Conservation (phyloP, 2,329 filamentous ascomycete species). For the Xylaria polymorpha region DNA sequence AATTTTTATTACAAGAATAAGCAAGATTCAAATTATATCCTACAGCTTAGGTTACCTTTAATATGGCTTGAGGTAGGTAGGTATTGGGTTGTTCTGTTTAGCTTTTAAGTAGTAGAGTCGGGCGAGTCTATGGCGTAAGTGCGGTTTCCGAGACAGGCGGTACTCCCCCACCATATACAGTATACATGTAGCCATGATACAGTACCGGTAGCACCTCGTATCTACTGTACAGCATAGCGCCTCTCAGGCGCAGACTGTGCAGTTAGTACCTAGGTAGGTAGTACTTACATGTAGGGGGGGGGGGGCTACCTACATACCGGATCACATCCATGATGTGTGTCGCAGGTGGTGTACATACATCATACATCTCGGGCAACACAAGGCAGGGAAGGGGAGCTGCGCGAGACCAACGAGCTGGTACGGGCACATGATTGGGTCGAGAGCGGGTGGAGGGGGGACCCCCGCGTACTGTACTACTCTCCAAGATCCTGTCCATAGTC, state of each 20-base stretch:
- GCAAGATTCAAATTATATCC: too few species aligned
- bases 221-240: not conserved
- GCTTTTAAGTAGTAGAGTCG: not conserved
- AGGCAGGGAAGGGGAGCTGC: constrained; percentile 2
- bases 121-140: too few species aligned
- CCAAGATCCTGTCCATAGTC: too few species aligned
- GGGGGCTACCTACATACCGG: too few species aligned
- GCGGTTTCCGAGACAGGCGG: too few species aligned
- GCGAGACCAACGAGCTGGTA: constrained; percentile 10
- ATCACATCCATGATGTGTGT: not conserved
- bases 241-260: not conserved
- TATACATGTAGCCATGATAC: too few species aligned
- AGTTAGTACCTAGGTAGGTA: too few species aligned
- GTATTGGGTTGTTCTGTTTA: not conserved
- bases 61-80: too few species aligned
- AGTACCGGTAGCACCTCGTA: too few species aligned
- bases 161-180: not conserved
- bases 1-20: too few species aligned
- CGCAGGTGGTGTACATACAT: not conserved
- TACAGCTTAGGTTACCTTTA: too few species aligned
- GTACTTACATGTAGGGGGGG: too few species aligned
- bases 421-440: not conserved
- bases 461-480: not conserved
- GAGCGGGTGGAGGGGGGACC: not conserved
- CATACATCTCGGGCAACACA: constrained; percentile 6